These are phyloP conservation scores for Monosiga brevicollis DNA, from an alignment of 78 protist genomes.

Conservation along the genomic window DNA sequence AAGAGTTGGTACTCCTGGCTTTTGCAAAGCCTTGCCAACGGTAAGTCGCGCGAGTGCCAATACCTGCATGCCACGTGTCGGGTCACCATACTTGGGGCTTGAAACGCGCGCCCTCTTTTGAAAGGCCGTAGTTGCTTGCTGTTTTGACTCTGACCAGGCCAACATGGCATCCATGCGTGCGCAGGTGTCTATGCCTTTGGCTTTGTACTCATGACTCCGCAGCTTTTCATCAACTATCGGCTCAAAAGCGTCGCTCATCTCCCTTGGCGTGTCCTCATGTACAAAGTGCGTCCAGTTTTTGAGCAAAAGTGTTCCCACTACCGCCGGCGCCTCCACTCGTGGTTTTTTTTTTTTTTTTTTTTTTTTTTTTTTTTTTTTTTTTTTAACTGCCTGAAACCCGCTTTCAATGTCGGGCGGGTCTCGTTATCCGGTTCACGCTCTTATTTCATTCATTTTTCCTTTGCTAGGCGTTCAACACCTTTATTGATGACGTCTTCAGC, in stretches of 20 bases:
- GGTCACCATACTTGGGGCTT: too few relatives aligned
- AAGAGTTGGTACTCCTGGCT: constrained; percentile 54
- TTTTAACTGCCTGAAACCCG: neutral
- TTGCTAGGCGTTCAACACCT: constrained; percentile 87
- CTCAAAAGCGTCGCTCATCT: constrained; percentile 88
- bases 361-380: too few relatives aligned
- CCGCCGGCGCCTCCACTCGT: neutral
- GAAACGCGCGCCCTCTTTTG: too few relatives aligned
- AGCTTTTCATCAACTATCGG: constrained; percentile 91
- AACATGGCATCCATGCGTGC: too few relatives aligned
- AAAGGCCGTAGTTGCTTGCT: too few relatives aligned
- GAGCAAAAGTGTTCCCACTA: neutral
- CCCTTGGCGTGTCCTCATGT: constrained; percentile 84
- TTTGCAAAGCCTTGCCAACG: neutral
- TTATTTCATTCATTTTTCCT: neutral
- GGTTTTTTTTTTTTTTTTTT: neutral
- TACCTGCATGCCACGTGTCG: too few relatives aligned
- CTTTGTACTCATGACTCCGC: constrained; percentile 91
- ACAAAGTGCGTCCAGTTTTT: constrained; percentile 36
- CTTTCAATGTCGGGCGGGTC: neutral
- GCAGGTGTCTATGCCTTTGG: constrained; percentile 51
- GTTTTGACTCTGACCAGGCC: too few relatives aligned
- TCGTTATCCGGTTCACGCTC: neutral
- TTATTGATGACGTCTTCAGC: constrained; percentile 94
- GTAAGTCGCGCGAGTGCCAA: too few relatives aligned